Percentiles rank a stretch among this genome's conserved stretches.
Evolutionary conservation across 2,329 filamentous ascomycete species (phyloP).

Genomic region (Calonectria crousiana): DNA sequence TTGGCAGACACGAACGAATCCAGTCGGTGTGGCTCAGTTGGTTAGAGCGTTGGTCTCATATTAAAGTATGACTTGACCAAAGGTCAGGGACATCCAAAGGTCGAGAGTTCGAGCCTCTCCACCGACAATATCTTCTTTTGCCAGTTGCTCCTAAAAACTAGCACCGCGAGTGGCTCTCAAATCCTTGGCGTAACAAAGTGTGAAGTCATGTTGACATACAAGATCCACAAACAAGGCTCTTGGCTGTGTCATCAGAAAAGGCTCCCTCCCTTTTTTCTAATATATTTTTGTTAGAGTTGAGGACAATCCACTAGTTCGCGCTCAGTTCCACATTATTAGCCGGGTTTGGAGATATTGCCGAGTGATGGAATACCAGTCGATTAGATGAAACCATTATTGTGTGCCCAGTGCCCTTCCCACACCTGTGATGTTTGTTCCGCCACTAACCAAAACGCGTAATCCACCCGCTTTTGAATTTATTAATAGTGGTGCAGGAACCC

Average conservation of each 20-base stretch:
- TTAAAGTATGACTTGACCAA: slow-evolving; percentile 20
- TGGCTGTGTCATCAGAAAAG: neutral
- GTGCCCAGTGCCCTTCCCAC: neutral
- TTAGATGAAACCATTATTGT: neutral
- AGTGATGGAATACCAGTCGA: neutral
- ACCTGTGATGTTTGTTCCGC: neutral
- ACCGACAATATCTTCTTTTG: slow-evolving; percentile 15
- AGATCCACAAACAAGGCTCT: neutral
- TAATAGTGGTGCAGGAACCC: neutral
- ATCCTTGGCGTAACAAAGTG: neutral
- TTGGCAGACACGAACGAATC: neutral
- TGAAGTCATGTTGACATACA: neutral
- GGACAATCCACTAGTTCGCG: neutral
- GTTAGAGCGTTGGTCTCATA: slow-evolving; percentile 49
- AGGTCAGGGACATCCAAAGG: slow-evolving; percentile 30
- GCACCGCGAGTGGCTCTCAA: neutral
- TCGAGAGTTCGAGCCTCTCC: slow-evolving; percentile 32
- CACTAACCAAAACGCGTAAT: neutral
- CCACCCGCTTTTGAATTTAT: neutral
- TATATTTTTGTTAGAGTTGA: neutral
- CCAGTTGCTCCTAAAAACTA: neutral
- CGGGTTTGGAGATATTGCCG: neutral
- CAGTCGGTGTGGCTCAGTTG: slow-evolving; percentile 40
- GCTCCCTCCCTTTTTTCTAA: neutral
- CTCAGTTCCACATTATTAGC: neutral